Percentiles rank a stretch among this genome's conserved stretches.
These are phyloP conservation scores for Lathyrus aphaca DNA, from an alignment of 306 rosid genomes.

Conservation along the genomic window DNA sequence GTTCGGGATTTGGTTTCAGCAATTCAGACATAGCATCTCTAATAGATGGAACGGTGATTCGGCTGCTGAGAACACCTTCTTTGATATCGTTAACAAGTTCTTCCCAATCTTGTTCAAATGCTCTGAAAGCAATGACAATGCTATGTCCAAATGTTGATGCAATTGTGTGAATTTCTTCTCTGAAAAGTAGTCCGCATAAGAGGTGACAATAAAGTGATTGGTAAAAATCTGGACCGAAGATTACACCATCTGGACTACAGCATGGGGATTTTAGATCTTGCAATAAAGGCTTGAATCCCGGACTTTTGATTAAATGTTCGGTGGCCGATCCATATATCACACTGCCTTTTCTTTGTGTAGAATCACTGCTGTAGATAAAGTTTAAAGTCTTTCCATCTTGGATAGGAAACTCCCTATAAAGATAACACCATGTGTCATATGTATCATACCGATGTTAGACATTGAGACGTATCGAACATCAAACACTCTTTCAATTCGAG, in stretches of 20 bases:
- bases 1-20: constrained; percentile 77
- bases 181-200: constrained; percentile 69
- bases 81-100: constrained; percentile 67
- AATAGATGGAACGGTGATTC: constrained; percentile 54
- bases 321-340: constrained; percentile 79
- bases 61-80: constrained; percentile 60
- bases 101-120: constrained; percentile 83
- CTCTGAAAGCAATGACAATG: constrained; percentile 69
- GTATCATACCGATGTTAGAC: too few relatives aligned
- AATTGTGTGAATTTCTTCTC: constrained; percentile 60
- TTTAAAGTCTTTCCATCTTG: constrained; percentile 73
- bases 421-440: background rate
- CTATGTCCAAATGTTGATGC: constrained; percentile 52
- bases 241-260: constrained; percentile 87
- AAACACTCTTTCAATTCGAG: too few relatives aligned
- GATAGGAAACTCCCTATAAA: constrained; percentile 73
- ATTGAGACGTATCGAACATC: too few relatives aligned
- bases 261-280: constrained; percentile 55
- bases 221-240: constrained; percentile 74
- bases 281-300: constrained; percentile 47
- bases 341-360: constrained; percentile 71
- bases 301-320: constrained; percentile 58
- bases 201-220: constrained; percentile 91
- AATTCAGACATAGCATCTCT: constrained; percentile 66
- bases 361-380: constrained; percentile 79